A percentile compares a stretch with the other conserved stretches of the same genome.
phyloP scores from a whole-genome alignment of 768 basidiomycete genomes.

The Cystofilobasidium bisporidii region DNA sequence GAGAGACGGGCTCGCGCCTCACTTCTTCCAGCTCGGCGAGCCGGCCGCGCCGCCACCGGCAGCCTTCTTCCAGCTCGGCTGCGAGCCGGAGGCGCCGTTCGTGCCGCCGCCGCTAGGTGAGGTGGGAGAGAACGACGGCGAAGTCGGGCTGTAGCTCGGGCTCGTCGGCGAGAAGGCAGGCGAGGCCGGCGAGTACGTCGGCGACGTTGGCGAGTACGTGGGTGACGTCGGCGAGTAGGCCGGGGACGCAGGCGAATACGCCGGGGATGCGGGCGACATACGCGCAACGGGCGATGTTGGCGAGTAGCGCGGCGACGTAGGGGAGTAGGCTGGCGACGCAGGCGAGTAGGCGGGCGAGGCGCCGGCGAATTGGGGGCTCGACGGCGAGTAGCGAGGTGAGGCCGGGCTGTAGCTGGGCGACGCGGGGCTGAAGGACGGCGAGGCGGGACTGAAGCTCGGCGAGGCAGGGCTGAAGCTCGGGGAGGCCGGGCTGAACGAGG shows the following conservation, averaged over 20 bases:
- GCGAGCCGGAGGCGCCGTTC: background rate
- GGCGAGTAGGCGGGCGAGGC: slow-evolving; percentile 28
- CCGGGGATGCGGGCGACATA: slow-evolving; percentile 38
- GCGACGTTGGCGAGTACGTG: slow-evolving; percentile 35
- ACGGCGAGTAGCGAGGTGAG: slow-evolving; percentile 51
- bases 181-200: slow-evolving; percentile 62
- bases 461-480: slow-evolving; percentile 11
- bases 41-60: background rate
- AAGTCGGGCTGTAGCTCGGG: slow-evolving; percentile 50
- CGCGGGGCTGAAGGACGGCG: slow-evolving; percentile 26
- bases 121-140: slow-evolving; percentile 57
- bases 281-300: slow-evolving; percentile 38
- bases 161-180: slow-evolving; percentile 55
- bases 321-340: slow-evolving; percentile 22
- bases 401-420: slow-evolving; percentile 45
- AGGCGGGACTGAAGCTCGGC: slow-evolving; percentile 21
- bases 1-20: background rate
- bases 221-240: slow-evolving; percentile 7
- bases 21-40: slow-evolving; percentile 24
- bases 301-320: slow-evolving; percentile 14
- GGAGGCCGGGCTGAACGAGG: slow-evolving; percentile 51
- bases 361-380: slow-evolving; percentile 66
- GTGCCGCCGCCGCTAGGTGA: slow-evolving; percentile 7
- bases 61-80: slow-evolving; percentile 16
- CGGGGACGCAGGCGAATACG: slow-evolving; percentile 62